Base-by-base conservation (phyloP, 2,329 filamentous ascomycete species). In the Claviceps digitariae region DNA sequence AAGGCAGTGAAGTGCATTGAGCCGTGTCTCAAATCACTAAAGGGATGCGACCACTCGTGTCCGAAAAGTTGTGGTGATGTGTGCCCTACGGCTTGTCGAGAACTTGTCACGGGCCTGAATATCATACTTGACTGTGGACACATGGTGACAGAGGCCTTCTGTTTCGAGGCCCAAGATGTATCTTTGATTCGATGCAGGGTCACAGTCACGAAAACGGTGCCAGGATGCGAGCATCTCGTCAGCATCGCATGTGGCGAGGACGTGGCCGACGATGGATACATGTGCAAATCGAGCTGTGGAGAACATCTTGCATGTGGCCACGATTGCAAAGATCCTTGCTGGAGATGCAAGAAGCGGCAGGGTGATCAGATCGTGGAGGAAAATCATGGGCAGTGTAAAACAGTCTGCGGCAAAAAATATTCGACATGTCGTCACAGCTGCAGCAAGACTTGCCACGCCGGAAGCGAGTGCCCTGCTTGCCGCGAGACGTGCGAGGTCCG, bases 401-500 rank as follows among this genome's bases (percentile, higher is more conserved):
- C 73, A 45, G 55, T 45, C 1, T 86, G 82, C 60, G 71, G 70
- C 5, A 69, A 79, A 2, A 50, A 52, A 0, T 79, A 74, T 57
- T 70, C 65, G 0, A 76, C 74, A 0, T 87, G 83, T 61, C 68
- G 65, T 10, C 83, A 87, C 57, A 61, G 56, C 2, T 87, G 83
- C 61, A 36, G 27, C 0, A 53, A 59, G 4, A 9, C 41, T 0
- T 87, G 83, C 54, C 83, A 87, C 58, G 69, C 64, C 0, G 68
- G 67, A 0, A 56, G 63, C 20, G 57, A 61, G 0, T 84, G 80
- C 56, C 63, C 63, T 0, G 71, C 72, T 0, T 84, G 80, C 60
- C 13, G 57, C 0, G 57, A 60, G 12, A 64, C 64, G 0, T 87
- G 83, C 58, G 75, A 82, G 43, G 72, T 78, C 15, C 65, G 66